These are phyloP conservation scores for Nepenthes mirabilis DNA, from an alignment of 148 eudicot species.

Conservation along the genomic window DNA sequence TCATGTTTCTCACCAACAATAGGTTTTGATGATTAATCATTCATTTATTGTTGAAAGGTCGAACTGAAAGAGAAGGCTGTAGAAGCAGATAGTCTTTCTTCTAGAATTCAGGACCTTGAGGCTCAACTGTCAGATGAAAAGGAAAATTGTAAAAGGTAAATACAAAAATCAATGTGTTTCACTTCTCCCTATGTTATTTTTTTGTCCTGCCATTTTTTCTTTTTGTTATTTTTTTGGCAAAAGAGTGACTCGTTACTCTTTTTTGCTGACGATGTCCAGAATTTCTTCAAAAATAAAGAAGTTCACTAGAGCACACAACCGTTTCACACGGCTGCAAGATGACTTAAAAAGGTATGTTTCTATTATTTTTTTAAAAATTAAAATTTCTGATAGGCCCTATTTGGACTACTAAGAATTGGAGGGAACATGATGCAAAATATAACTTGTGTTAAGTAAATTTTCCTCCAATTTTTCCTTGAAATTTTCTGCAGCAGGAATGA, in stretches of 20 bases:
- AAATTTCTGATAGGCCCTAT: background rate
- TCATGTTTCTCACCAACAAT: too few species aligned
- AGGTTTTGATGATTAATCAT: background rate
- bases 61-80: slow-evolving; percentile 49
- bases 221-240: background rate
- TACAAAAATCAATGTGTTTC: background rate
- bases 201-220: background rate
- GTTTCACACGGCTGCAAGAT: slow-evolving; percentile 52
- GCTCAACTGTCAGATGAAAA: slow-evolving; percentile 59
- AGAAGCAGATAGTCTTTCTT: slow-evolving; percentile 61
- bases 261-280: slow-evolving; percentile 24
- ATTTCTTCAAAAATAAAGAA: slow-evolving; percentile 48
- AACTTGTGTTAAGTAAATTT: too few species aligned
- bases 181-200: background rate
- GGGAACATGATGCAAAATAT: too few species aligned
- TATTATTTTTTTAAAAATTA: background rate
- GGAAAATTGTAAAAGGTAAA: slow-evolving; percentile 62
- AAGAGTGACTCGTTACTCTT: background rate
- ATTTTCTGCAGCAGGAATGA: background rate
- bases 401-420: background rate
- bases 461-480: slow-evolving; percentile 1
- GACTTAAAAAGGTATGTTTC: slow-evolving; percentile 59
- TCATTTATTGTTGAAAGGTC: slow-evolving; percentile 25
- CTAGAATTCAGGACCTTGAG: slow-evolving; percentile 60
- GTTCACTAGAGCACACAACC: slow-evolving; percentile 51